Evolutionary conservation across 495 filamentous ascomycete genomes (phyloP).

Genomic region (Aspergillus cavernicola): DNA sequence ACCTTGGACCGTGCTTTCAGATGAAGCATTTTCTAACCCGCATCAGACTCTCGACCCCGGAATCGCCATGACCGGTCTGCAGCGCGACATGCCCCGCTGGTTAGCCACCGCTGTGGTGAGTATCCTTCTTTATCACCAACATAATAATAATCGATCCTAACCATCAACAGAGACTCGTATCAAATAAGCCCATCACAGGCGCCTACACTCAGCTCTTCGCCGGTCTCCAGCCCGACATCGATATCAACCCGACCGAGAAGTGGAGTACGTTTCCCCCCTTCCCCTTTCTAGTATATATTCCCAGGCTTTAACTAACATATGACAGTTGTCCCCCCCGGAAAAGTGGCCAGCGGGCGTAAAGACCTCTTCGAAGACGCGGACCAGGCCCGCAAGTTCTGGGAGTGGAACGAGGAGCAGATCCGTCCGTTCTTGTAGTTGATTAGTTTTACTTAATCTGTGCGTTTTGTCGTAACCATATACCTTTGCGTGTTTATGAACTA

Average conservation of each 20-base stretch:
- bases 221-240: neutral
- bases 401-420: slow-evolving; percentile 10
- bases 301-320: neutral
- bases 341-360: neutral
- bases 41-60: slow-evolving; percentile 1
- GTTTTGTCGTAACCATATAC: too few relatives aligned
- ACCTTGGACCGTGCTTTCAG: neutral
- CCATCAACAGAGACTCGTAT: neutral
- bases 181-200: neutral
- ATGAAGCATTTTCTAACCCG: neutral
- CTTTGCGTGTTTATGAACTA: too few relatives aligned
- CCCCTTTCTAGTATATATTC: too few relatives aligned
- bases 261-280: neutral
- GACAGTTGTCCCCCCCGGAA: neutral
- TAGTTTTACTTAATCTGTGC: neutral
- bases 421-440: neutral
- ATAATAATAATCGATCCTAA: neutral
- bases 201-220: slow-evolving; percentile 7
- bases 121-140: neutral
- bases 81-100: neutral
- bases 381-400: neutral
- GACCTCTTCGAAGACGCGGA: slow-evolving; percentile 1
- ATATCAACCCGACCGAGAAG: neutral
- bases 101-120: neutral
- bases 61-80: neutral